A percentile compares a stretch with the other conserved stretches of the same genome.
Conservation (phyloP, 225 moss, liverwort and hornwort species). For the Thuidium tamariscinum region DNA sequence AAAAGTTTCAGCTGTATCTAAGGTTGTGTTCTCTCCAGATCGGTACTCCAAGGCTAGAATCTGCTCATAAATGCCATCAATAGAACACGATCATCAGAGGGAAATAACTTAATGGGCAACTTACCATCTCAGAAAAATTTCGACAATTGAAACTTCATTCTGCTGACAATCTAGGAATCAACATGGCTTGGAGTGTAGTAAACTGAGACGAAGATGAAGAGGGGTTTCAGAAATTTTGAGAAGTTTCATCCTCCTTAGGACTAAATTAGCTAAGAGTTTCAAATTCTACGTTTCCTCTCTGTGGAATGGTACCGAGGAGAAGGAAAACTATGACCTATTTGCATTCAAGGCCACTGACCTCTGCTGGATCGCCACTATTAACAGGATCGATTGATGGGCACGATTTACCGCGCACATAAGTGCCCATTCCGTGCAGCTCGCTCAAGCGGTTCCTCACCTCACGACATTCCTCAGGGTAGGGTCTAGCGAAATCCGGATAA, state of each 20-base stretch:
- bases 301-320: background rate
- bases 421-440: constrained; percentile 31
- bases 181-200: background rate
- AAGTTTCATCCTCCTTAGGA: background rate
- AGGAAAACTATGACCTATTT: background rate
- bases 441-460: constrained; percentile 51
- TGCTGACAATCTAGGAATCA: background rate
- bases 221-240: background rate
- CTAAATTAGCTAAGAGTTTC: background rate
- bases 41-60: constrained; percentile 31
- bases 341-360: constrained; percentile 5
- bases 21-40: background rate
- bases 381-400: constrained; percentile 49
- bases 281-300: background rate
- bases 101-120: background rate
- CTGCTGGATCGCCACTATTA: constrained; percentile 2
- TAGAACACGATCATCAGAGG: background rate
- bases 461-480: constrained; percentile 65
- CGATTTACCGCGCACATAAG: constrained; percentile 18
- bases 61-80: constrained; percentile 7
- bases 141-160: background rate
- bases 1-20: background rate
- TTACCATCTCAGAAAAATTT: background rate
- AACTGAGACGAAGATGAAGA: background rate
- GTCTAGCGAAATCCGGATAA: constrained; percentile 54